A percentile compares a stretch with the other conserved stretches of the same genome.
These are phyloP conservation scores for Elsinoe perseae DNA, from an alignment of 2,329 filamentous ascomycete species.

Conservation along the genomic window DNA sequence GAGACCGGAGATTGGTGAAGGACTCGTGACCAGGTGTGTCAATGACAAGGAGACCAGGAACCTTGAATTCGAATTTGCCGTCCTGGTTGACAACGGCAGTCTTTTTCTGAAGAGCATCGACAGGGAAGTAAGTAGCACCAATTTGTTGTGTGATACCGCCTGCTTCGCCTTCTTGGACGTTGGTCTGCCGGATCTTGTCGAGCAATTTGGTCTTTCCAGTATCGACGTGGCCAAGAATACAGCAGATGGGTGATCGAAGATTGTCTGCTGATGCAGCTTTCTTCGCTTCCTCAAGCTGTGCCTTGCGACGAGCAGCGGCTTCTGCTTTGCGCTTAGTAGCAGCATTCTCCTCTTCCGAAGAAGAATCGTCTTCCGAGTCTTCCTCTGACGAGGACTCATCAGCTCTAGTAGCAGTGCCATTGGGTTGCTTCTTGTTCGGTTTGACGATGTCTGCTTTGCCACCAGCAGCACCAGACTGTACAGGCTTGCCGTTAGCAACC, in stretches of 20 bases:
- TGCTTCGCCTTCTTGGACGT: constrained; percentile 97
- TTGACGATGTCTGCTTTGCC: constrained; percentile 24
- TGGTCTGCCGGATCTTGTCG: constrained; percentile 96
- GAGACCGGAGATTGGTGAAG: constrained; percentile 93
- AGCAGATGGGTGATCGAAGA: constrained; percentile 95
- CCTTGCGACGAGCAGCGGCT: constrained; percentile 78
- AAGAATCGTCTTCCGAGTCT: constrained; percentile 50
- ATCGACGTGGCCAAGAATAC: constrained; percentile 99
- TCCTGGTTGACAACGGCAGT: constrained; percentile 89
- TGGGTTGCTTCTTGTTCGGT: constrained; percentile 23
- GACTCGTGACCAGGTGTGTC: constrained; percentile 99
- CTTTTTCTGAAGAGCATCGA: constrained; percentile 87
- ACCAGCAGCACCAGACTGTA: constrained; percentile 23
- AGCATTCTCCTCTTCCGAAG: constrained; percentile 70
- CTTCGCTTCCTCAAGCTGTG: constrained; percentile 83
- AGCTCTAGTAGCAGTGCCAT: constrained; percentile 43
- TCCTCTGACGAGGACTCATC: constrained; percentile 21
- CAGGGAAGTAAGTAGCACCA: constrained; percentile 97
- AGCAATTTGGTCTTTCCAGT: constrained; percentile 99
- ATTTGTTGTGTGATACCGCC: constrained; percentile 99
- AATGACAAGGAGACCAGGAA: constrained; percentile 91
- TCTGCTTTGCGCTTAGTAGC: constrained; percentile 74
- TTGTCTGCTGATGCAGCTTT: constrained; percentile 89
- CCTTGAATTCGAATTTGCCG: constrained; percentile 87
- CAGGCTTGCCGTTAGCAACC: constrained; percentile 30